Evolutionary conservation across 306 rosid species (phyloP), one percentile per base, ranked within the genome.

Genomic region (Oemleria cerasiformis): DNA sequence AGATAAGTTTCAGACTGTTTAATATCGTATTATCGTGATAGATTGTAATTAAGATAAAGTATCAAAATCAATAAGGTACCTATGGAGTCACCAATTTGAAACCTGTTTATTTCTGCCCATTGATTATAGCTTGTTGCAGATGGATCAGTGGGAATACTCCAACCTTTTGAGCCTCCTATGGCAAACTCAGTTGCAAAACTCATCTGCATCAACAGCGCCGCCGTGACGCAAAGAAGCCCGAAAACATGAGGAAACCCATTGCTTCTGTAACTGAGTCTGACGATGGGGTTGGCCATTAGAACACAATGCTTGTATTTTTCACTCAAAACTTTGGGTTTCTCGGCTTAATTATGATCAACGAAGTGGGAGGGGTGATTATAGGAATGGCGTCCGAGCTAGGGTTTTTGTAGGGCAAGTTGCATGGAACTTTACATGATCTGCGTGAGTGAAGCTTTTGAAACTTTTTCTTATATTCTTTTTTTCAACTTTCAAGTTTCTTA

Each of bases 51-150:
- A 14, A 4, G 16, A 34, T 3, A 79, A 7, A 69, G 38, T 25
- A 36, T 51, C 3, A 19, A 53, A 14, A 0, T 2, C 4, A 30
- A 30, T 2, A 30, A 30, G 36, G 73, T 79, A 88, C 97, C 94
- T 12, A 93, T 19, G 55, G 96, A 79, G 84, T 94, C 97, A 66
- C 99, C 97, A 20, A 81, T 73, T 75, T 89, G 92, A 74, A 91
- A 95, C 63, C 97, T 63, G 74, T 69, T 84, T 15, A 71, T 81
- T 70, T 84, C 86, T 15, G 99, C 99, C 99, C 99, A 91, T 77
- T 84, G 92, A 81, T 77, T 84, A 51, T 75, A 89, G 73, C 36
- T 30, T 30, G 36, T 30, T 67, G 81, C 65, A 79, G 47, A 77
- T 44, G 95, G 63, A 60, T 85, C 83, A 64, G 72, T 82, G 21